phyloP scores from a whole-genome alignment of 140 eudicot genomes.

The Bidens hawaiensis region DNA sequence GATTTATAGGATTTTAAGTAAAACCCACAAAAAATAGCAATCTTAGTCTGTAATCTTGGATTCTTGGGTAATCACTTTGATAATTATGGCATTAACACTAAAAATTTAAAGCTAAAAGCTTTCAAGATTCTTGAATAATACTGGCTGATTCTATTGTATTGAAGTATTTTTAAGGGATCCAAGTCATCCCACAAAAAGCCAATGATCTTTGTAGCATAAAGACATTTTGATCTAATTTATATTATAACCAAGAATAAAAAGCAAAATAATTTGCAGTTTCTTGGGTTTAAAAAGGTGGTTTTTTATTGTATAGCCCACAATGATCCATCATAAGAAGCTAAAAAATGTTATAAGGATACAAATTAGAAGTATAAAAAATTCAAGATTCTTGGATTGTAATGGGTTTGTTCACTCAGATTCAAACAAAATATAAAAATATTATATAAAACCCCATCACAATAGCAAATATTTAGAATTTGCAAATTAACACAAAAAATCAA shows the following conservation, averaged over 20 bases:
- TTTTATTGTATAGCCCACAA: slow-evolving; percentile 7
- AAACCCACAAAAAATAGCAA: slow-evolving; percentile 2
- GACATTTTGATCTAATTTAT: slow-evolving; percentile 2
- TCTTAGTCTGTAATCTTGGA: background rate
- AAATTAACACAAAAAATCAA: slow-evolving; percentile 7
- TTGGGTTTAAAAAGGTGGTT: background rate
- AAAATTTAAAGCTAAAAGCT: background rate
- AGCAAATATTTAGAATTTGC: background rate
- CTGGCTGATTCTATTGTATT: slow-evolving; percentile 8
- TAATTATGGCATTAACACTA: background rate
- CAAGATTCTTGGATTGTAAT: background rate
- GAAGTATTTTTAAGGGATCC: slow-evolving; percentile 13
- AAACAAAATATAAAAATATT: background rate
- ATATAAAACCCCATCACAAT: background rate
- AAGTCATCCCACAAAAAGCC: slow-evolving; percentile 15
- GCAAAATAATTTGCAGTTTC: slow-evolving; percentile 11
- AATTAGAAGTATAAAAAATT: slow-evolving; percentile 2
- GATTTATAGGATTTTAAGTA: slow-evolving; percentile 2
- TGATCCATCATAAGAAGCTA: slow-evolving; percentile 14
- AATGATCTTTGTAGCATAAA: slow-evolving; percentile 4
- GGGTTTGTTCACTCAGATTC: background rate
- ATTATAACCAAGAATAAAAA: slow-evolving; percentile 6
- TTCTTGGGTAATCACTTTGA: background rate
- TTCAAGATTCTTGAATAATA: slow-evolving; percentile 9
- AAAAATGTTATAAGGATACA: background rate